phyloP scores from a whole-genome alignment of 306 rosid species.

The Hippophae gyantsensis region DNA sequence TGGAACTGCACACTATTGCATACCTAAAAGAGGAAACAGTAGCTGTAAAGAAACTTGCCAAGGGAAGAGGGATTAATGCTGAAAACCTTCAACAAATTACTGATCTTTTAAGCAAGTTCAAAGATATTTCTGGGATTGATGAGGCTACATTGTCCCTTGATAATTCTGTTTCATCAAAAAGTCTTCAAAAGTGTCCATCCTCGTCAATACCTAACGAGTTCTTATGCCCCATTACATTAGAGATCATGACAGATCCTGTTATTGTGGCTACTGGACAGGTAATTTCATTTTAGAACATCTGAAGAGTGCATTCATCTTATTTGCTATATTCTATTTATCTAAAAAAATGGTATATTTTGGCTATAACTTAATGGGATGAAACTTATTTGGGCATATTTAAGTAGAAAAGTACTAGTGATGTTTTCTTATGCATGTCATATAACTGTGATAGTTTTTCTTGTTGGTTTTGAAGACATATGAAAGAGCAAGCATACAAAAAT shows the following conservation, averaged over 20 bases:
- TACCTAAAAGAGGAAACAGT: slow-evolving; percentile 55
- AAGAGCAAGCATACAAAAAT: slow-evolving; percentile 74
- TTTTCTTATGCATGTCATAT: slow-evolving; percentile 11
- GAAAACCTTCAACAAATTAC: slow-evolving; percentile 49
- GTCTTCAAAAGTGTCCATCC: slow-evolving; percentile 40
- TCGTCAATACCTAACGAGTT: slow-evolving; percentile 78
- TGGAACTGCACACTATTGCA: slow-evolving; percentile 54
- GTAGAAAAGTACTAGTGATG: not conserved
- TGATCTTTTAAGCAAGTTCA: slow-evolving; percentile 51
- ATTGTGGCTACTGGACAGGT: slow-evolving; percentile 87
- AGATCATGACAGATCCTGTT: slow-evolving; percentile 89
- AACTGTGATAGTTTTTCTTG: slow-evolving; percentile 18
- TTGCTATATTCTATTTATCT: too few species aligned
- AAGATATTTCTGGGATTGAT: slow-evolving; percentile 49
- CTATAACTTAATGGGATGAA: too few species aligned
- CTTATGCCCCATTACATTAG: slow-evolving; percentile 76
- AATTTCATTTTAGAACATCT: slow-evolving; percentile 10
- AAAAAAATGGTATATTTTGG: too few species aligned
- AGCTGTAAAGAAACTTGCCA: slow-evolving; percentile 45
- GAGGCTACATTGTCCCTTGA: slow-evolving; percentile 24
- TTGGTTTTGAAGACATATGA: slow-evolving; percentile 57
- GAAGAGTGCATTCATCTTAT: too few species aligned
- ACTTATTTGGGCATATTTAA: too few species aligned
- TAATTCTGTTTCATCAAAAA: slow-evolving; percentile 36
- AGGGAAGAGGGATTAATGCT: slow-evolving; percentile 40